phyloP scores from a whole-genome alignment of 177 flowering plant species.

The Vitis hybrid region DNA sequence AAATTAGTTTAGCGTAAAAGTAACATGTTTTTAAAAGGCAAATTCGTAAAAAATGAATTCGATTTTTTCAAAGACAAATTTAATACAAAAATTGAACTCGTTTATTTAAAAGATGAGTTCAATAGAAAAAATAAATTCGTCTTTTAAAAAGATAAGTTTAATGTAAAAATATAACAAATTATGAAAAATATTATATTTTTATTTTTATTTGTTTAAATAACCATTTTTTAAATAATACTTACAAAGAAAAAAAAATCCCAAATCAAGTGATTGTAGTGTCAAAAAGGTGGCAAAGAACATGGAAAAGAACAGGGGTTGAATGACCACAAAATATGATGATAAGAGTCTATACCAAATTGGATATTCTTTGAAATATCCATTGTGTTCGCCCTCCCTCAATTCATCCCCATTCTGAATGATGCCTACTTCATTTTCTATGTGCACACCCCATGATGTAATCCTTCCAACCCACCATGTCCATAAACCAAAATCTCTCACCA shows the following conservation, averaged over 20 bases:
- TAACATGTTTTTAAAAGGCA: no score
- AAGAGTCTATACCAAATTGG: not conserved
- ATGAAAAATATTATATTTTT: no score
- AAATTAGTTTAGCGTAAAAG: no score
- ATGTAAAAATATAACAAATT: no score
- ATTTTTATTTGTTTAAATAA: no score
- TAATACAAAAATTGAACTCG: no score
- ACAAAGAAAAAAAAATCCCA: not conserved
- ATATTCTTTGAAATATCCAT: conserved; percentile 22
- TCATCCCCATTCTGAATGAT: not conserved
- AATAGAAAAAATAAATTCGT: no score
- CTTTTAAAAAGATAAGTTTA: no score
- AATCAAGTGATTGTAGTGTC: not conserved
- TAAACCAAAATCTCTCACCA: not conserved
- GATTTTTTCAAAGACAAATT: no score
- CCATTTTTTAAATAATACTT: no score
- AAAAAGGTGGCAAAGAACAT: not conserved
- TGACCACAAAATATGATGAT: conserved; percentile 5
- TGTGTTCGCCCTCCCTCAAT: not conserved
- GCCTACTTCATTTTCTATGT: conserved; percentile 12
- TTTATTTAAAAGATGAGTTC: no score
- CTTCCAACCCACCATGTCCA: conserved; percentile 15
- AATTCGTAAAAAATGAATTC: no score
- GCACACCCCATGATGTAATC: conserved; percentile 22
- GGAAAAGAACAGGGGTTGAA: conserved; percentile 4